These are phyloP conservation scores for Carex cristatella DNA, from an alignment of 176 grass and related monocot species.

Conservation along the genomic window DNA sequence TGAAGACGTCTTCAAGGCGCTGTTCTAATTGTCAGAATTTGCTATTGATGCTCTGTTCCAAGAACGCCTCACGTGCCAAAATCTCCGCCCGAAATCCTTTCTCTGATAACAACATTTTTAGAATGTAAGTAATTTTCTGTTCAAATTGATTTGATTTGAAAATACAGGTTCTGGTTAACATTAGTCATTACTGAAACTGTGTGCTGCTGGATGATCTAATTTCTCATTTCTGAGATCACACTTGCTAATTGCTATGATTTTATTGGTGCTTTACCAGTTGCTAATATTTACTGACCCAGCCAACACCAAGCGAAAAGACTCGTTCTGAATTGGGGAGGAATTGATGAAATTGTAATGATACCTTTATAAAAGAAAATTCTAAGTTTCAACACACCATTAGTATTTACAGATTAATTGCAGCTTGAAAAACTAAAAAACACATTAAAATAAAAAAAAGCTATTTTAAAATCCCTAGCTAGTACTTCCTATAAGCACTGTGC, in stretches of 20 bases:
- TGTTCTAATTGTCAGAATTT: too few species aligned
- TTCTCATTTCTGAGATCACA: slow-evolving; percentile 3
- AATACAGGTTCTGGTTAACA: slow-evolving; percentile 68
- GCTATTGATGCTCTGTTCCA: too few species aligned
- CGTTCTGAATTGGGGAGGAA: not conserved
- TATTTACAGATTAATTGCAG: too few species aligned
- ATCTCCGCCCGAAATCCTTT: too few species aligned
- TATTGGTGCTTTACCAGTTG: not conserved
- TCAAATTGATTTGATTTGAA: slow-evolving; percentile 17
- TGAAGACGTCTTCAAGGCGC: too few species aligned
- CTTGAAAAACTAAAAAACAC: not conserved
- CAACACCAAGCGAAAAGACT: too few species aligned
- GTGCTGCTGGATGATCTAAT: slow-evolving; percentile 92
- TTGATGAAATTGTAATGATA: not conserved
- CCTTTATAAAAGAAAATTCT: not conserved
- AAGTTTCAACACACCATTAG: not conserved
- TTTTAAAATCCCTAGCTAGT: not conserved
- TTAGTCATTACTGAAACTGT: slow-evolving; percentile 50
- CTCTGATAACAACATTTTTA: not conserved
- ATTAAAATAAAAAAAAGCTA: not conserved
- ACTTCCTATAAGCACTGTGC: not conserved
- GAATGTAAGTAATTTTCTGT: not conserved
- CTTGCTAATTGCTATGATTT: not conserved
- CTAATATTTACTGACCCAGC: not conserved
- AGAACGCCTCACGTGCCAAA: too few species aligned